Evolutionary conservation across 2,329 filamentous ascomycete genomes (phyloP).

Genomic region (Microcyclospora tardicrescens): DNA sequence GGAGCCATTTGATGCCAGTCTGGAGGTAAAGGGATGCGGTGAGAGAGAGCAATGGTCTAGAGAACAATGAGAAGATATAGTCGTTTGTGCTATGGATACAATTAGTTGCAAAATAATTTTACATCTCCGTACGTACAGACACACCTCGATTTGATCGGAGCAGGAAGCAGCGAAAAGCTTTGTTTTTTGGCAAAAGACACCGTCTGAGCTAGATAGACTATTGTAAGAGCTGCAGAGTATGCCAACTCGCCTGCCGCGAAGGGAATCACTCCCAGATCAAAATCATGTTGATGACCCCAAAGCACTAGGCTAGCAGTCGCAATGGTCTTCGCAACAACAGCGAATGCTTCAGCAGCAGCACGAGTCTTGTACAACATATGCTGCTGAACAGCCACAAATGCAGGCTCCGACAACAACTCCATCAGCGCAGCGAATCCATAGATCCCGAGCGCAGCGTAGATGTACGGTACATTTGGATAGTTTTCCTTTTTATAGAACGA

Average conservation of each 20-base stretch:
- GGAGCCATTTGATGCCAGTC: constrained; percentile 76
- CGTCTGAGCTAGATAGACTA: constrained; percentile 57
- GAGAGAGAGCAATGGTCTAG: constrained; percentile 55
- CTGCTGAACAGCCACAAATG: constrained; percentile 77
- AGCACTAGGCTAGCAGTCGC: constrained; percentile 60
- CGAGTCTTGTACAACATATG: constrained; percentile 67
- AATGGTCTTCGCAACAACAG: constrained; percentile 64
- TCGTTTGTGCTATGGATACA: constrained; percentile 13
- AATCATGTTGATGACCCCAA: constrained; percentile 41
- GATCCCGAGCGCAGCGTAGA: constrained; percentile 42
- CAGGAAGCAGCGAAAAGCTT: constrained; percentile 56
- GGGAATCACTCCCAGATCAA: constrained; percentile 62
- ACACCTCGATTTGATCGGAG: constrained; percentile 31
- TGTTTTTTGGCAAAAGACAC: constrained; percentile 40
- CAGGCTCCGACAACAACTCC: constrained; percentile 76
- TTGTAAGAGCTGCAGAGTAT: constrained; percentile 57
- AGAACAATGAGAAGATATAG: constrained; percentile 52
- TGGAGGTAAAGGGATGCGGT: constrained; percentile 77
- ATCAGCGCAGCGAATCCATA: constrained; percentile 48
- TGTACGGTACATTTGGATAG: constrained; percentile 46
- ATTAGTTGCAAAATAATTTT: constrained; percentile 17
- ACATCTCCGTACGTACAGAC: constrained; percentile 11
- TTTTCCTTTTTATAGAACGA: constrained; percentile 50
- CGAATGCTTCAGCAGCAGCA: constrained; percentile 69
- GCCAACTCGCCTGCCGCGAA: constrained; percentile 78